Evolutionary conservation across 1,284 basidiomycete species (phyloP), one percentile per base, ranked within the genome.

Genomic region (Boletellus sp.): DNA sequence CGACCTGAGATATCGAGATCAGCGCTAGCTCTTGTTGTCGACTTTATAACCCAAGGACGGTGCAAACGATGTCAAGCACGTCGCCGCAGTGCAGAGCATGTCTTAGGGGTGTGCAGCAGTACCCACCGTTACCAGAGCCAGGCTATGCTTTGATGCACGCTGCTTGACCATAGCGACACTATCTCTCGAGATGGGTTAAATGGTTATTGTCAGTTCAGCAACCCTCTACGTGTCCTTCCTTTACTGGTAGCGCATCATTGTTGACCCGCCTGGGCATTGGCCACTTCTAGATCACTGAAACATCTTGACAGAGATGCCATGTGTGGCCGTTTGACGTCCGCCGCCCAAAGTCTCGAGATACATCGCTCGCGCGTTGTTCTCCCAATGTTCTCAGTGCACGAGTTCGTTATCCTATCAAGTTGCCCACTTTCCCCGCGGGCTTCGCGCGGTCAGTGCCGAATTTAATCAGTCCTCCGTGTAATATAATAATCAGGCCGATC

Each of bases 201-300:
- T 8, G 51, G 54, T 4, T 64, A 53, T 41, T 60, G 54, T 43
- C 32, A 18, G 10, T 45, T 43, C 8, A 44, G 41, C 19, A 28
- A 60, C 33, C 22, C 10, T n/a, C 40, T 58, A 44, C 32, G 5
- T 39, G 2, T 57, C n/a, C 61, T 51, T n/a, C 62, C 43, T 47
- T 66, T 7, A 11, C 16, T 19, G 56, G 59, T 0, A 26, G 35
- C 4, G 54, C 54, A 5, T 57, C 57, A 10, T 50, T 26, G 3
- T 28, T 60, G 51, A 53, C 52, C 18, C 40, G 51, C 21, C 51
- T 66, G 6, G 60, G 58, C 11, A 41, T 64, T 2, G 28, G 50
- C 33, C 57, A 62, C 51, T 53, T 62, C 13, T 60, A 28, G 3
- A 11, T 10, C 26, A 64, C 62, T 12, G 50, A 62, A 49, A 58